Conservation (phyloP, 306 rosid species). For the Ammopiptanthus mongolicus region DNA sequence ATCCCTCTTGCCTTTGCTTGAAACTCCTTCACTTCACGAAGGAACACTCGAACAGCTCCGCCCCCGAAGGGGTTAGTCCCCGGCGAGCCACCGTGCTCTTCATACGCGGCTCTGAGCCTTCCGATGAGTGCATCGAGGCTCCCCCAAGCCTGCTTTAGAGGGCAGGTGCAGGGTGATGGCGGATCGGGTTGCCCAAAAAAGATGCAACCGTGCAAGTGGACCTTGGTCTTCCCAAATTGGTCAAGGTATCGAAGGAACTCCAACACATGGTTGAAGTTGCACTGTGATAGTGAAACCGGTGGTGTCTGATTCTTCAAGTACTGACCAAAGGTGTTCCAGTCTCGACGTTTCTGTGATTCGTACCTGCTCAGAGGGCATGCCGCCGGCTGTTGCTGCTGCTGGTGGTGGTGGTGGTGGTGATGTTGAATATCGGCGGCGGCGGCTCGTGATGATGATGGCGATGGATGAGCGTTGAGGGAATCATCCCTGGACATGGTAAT, state of each 20-base stretch:
- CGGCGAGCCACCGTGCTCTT: slow-evolving; percentile 77
- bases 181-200: slow-evolving; percentile 95
- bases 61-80: slow-evolving; percentile 80
- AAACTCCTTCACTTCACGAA: slow-evolving; percentile 83
- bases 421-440: not conserved
- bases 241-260: slow-evolving; percentile 87
- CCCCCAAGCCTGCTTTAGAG: slow-evolving; percentile 91
- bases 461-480: slow-evolving; percentile 37
- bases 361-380: slow-evolving; percentile 62
- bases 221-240: slow-evolving; percentile 92
- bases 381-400: slow-evolving; percentile 3
- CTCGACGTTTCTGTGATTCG: slow-evolving; percentile 81
- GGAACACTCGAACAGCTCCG: slow-evolving; percentile 69
- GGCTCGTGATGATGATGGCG: slow-evolving; percentile 18
- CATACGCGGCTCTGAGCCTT: slow-evolving; percentile 79
- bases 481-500: slow-evolving; percentile 44
- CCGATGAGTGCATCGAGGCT: slow-evolving; percentile 92
- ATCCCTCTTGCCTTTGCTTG: slow-evolving; percentile 89
- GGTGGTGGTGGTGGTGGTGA: slow-evolving; percentile 12
- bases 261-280: slow-evolving; percentile 77
- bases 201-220: slow-evolving; percentile 72
- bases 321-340: slow-evolving; percentile 91
- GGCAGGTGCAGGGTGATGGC: slow-evolving; percentile 86
- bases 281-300: slow-evolving; percentile 55
- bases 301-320: slow-evolving; percentile 73